Conservation (phyloP, 371 early-diverging fungal genomes). For the Mucor velutinosus region DNA sequence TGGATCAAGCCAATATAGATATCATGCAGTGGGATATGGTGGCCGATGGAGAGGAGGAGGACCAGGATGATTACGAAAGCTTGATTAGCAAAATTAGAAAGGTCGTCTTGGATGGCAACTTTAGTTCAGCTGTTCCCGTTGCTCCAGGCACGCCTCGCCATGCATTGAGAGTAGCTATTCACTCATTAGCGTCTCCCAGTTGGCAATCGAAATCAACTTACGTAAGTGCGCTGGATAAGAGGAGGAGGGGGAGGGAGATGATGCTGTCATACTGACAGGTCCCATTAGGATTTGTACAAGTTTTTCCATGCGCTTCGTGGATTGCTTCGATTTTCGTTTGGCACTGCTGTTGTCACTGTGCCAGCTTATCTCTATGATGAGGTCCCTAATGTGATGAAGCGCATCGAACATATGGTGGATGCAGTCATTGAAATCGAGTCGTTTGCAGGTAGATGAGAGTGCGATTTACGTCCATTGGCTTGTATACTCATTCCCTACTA, state of each 20-base stretch:
- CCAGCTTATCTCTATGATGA: slow-evolving; percentile 79
- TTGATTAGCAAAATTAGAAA: slow-evolving; percentile 60
- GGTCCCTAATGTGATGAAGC: slow-evolving; percentile 60
- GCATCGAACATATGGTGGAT: slow-evolving; percentile 84
- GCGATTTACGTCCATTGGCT: background rate
- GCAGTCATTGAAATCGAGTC: slow-evolving; percentile 90
- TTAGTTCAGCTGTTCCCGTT: slow-evolving; percentile 56
- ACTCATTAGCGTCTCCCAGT: slow-evolving; percentile 77
- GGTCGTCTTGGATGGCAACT: slow-evolving; percentile 63
- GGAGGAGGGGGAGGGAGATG: background rate
- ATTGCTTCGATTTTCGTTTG: slow-evolving; percentile 76
- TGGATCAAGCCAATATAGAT: slow-evolving; percentile 52
- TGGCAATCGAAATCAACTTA: slow-evolving; percentile 69
- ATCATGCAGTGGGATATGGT: slow-evolving; percentile 39
- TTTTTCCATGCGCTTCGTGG: slow-evolving; percentile 81
- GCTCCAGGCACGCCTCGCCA: slow-evolving; percentile 54
- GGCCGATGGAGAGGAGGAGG: slow-evolving; percentile 33
- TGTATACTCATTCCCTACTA: background rate
- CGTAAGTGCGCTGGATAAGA: slow-evolving; percentile 31
- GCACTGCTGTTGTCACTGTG: slow-evolving; percentile 79
- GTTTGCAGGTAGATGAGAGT: slow-evolving; percentile 78
- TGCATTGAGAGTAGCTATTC: slow-evolving; percentile 77
- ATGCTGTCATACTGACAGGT: background rate
- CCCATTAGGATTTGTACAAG: slow-evolving; percentile 56
- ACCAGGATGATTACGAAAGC: slow-evolving; percentile 54